Evolutionary conservation across 139 green algal species (phyloP).

Genomic region (Ettlia oleoabundans): DNA sequence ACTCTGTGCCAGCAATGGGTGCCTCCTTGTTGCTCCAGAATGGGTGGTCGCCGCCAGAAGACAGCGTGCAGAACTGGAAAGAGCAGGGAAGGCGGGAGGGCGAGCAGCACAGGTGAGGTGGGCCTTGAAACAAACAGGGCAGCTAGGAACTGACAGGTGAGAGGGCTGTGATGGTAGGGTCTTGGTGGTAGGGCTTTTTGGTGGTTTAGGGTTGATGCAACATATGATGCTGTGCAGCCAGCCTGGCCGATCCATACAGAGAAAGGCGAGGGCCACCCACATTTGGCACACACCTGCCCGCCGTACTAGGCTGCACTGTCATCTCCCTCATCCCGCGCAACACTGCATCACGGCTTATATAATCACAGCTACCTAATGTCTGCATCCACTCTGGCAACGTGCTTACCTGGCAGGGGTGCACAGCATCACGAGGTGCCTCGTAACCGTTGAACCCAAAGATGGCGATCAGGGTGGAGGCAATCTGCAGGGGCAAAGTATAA

Average conservation of each 20-base stretch:
- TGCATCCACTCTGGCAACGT: neutral
- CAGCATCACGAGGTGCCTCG: conserved; percentile 44
- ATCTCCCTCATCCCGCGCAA: too few relatives aligned
- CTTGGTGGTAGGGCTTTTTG: too few relatives aligned
- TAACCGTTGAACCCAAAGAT: conserved; percentile 81
- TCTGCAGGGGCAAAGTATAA: conserved; percentile 37
- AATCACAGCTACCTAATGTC: too few relatives aligned
- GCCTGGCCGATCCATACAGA: too few relatives aligned
- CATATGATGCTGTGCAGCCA: neutral
- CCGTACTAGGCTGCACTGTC: too few relatives aligned
- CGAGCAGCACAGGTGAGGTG: neutral
- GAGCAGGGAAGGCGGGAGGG: neutral
- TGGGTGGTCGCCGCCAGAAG: conserved; percentile 42
- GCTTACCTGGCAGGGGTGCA: conserved; percentile 9
- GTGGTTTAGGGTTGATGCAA: too few relatives aligned
- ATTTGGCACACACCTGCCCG: too few relatives aligned
- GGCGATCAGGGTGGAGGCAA: conserved; percentile 67
- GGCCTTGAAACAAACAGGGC: neutral
- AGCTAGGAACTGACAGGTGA: too few relatives aligned
- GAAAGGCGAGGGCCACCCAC: too few relatives aligned
- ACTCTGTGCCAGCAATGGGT: conserved; percentile 68
- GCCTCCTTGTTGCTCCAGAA: conserved; percentile 61
- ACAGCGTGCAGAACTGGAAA: conserved; percentile 60
- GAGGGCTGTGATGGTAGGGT: too few relatives aligned
- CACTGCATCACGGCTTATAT: too few relatives aligned